Evolutionary conservation across 371 early-diverging fungal genomes (phyloP).

Genomic region (Saksenaea vasiformis): DNA sequence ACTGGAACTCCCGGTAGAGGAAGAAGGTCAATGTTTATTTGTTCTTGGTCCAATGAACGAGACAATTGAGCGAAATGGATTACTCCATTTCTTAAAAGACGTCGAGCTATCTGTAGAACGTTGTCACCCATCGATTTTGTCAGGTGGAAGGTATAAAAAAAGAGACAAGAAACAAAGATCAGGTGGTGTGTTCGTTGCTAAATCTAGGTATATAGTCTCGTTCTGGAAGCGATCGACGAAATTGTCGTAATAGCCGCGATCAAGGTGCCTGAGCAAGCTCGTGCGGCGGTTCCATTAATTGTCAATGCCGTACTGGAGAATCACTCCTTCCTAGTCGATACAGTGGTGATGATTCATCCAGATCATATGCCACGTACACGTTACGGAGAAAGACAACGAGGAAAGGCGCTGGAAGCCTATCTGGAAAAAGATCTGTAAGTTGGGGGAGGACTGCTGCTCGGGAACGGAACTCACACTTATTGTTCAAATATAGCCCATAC

Average conservation of each 20-base stretch:
- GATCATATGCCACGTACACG: slow-evolving; percentile 60
- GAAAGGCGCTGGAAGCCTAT: slow-evolving; percentile 37
- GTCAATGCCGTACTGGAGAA: slow-evolving; percentile 68
- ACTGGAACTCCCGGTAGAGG: slow-evolving; percentile 20
- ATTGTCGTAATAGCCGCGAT: slow-evolving; percentile 49
- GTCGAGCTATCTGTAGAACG: slow-evolving; percentile 72
- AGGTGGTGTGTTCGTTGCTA: not conserved
- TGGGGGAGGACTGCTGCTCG: no score
- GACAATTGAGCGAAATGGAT: slow-evolving; percentile 65
- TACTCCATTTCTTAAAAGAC: slow-evolving; percentile 71
- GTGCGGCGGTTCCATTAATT: slow-evolving; percentile 55
- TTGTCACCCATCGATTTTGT: slow-evolving; percentile 49
- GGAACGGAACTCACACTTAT: no score
- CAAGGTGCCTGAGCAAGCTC: slow-evolving; percentile 33
- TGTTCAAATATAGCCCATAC: not conserved
- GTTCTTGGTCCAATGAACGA: slow-evolving; percentile 72
- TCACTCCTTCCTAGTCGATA: slow-evolving; percentile 70
- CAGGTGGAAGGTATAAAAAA: slow-evolving; percentile 56
- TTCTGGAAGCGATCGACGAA: slow-evolving; percentile 48
- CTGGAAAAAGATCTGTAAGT: slow-evolving; percentile 26
- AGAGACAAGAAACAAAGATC: not conserved
- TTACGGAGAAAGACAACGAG: slow-evolving; percentile 54
- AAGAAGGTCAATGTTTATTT: slow-evolving; percentile 69
- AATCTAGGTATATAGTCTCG: slow-evolving; percentile 24
- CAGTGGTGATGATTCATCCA: slow-evolving; percentile 62